Percentiles rank a stretch among this genome's conserved stretches.
These are phyloP conservation scores for Glycyrrhiza uralensis DNA, from an alignment of 306 rosid species.

Conservation along the genomic window DNA sequence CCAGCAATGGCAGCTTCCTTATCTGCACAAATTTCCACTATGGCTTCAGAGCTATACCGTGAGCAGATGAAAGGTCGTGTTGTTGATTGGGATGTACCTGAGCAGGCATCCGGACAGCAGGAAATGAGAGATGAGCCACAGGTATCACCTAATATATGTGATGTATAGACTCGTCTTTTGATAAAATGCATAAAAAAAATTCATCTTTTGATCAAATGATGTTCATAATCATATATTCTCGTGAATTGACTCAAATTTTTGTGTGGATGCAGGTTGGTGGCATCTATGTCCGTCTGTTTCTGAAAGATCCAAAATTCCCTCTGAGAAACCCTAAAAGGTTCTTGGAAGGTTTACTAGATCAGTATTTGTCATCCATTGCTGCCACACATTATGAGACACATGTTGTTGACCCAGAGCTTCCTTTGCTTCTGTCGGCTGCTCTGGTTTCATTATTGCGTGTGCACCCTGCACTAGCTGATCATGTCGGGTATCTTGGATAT, in stretches of 20 bases:
- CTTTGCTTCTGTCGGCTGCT: constrained; percentile 96
- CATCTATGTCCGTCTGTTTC: constrained; percentile 85
- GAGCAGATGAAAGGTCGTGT: constrained; percentile 98
- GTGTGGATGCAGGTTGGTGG: constrained; percentile 85
- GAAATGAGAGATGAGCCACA: constrained; percentile 99
- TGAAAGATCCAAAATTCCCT: constrained; percentile 98
- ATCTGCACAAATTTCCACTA: constrained; percentile 89
- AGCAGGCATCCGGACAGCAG: constrained; percentile 96
- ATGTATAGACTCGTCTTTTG: not conserved
- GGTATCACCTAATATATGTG: constrained; percentile 44
- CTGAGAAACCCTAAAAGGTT: constrained; percentile 97
- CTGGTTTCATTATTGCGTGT: constrained; percentile 92
- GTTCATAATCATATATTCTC: not conserved
- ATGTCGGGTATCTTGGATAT: constrained; percentile 99
- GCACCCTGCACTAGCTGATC: constrained; percentile 98
- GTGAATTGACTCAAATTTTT: constrained; percentile 30
- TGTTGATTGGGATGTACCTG: constrained; percentile 97
- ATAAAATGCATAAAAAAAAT: not conserved
- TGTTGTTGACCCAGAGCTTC: constrained; percentile 84
- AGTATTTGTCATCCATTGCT: constrained; percentile 90
- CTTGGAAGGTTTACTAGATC: constrained; percentile 96
- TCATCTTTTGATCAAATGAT: not conserved
- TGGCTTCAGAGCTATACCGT: constrained; percentile 81
- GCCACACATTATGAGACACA: constrained; percentile 86
- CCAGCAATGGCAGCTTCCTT: constrained; percentile 99